These are phyloP conservation scores for Candida alai DNA, from an alignment of 805 yeast species.

Conservation along the genomic window DNA sequence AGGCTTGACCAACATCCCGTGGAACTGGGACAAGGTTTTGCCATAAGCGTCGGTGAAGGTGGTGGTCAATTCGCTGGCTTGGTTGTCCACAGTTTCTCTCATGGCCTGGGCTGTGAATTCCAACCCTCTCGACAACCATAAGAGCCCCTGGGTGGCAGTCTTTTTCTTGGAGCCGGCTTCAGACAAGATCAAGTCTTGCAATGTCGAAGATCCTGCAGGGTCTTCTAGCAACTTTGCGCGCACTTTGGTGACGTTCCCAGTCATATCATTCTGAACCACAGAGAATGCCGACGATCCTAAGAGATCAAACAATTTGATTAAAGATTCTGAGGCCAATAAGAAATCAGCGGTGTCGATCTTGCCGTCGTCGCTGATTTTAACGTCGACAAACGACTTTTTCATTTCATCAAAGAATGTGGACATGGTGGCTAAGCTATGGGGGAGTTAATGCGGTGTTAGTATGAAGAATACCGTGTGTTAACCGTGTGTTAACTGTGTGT, in stretches of 20 bases:
- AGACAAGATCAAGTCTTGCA: constrained; percentile 71
- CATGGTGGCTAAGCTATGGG: constrained; percentile 30
- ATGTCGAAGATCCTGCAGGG: constrained; percentile 61
- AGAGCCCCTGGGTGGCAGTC: constrained; percentile 84
- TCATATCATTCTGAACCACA: constrained; percentile 84
- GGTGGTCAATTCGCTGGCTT: constrained; percentile 61
- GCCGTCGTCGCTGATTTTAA: constrained; percentile 53
- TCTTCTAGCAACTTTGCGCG: constrained; percentile 60
- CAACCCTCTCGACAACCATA: constrained; percentile 84
- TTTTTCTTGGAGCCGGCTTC: constrained; percentile 67
- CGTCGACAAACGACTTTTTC: constrained; percentile 72
- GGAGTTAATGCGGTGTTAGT: too few species aligned
- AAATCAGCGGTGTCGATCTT: constrained; percentile 73
- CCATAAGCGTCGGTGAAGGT: constrained; percentile 83
- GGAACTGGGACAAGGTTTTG: constrained; percentile 77
- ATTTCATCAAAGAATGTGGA: constrained; percentile 78
- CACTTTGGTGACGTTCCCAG: constrained; percentile 78
- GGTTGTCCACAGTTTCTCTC: constrained; percentile 69
- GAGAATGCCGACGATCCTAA: constrained; percentile 81
- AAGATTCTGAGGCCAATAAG: constrained; percentile 78
- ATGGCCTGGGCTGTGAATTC: constrained; percentile 89
- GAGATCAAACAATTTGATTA: constrained; percentile 78
- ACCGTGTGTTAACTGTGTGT: too few species aligned
- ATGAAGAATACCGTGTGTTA: too few species aligned
- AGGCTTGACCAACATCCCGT: constrained; percentile 77